phyloP scores from a whole-genome alignment of 75 land plant species.

The Pinus taeda region DNA sequence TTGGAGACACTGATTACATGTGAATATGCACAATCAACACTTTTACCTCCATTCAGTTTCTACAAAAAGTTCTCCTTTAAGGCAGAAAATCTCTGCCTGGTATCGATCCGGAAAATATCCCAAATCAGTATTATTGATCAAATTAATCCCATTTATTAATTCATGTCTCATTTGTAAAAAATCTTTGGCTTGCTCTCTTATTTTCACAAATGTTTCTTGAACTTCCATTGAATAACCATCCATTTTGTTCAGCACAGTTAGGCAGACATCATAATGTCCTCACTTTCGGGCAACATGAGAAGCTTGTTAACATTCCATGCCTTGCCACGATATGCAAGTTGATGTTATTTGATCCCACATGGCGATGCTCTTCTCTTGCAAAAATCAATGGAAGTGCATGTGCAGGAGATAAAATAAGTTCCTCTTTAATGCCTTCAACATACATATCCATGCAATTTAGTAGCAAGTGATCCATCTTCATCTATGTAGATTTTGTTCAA shows the following conservation, averaged over 20 bases:
- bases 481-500: no score
- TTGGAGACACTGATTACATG: conserved; percentile 74
- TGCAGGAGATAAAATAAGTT: no score
- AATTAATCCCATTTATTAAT: conserved; percentile 71
- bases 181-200: conserved; percentile 97
- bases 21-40: conserved; percentile 72
- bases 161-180: conserved; percentile 90
- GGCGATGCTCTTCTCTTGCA: no score
- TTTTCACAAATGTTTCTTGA: conserved; percentile 97
- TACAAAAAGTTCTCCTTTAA: conserved; percentile 85
- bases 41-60: conserved; percentile 75
- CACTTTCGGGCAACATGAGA: conserved; percentile 91
- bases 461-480: no score
- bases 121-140: conserved; percentile 87
- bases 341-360: conserved; percentile 25
- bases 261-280: conserved; percentile 94
- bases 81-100: conserved; percentile 86
- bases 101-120: conserved; percentile 80
- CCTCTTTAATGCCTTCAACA: no score
- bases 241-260: conserved; percentile 91
- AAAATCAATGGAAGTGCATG: no score
- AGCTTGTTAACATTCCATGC: conserved; percentile 99
- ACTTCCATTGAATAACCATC: conserved; percentile 98
- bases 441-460: no score
- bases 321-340: conserved; percentile 90